Evolutionary conservation across 306 rosid species (phyloP).

Genomic region (Dicorynia guianensis): DNA sequence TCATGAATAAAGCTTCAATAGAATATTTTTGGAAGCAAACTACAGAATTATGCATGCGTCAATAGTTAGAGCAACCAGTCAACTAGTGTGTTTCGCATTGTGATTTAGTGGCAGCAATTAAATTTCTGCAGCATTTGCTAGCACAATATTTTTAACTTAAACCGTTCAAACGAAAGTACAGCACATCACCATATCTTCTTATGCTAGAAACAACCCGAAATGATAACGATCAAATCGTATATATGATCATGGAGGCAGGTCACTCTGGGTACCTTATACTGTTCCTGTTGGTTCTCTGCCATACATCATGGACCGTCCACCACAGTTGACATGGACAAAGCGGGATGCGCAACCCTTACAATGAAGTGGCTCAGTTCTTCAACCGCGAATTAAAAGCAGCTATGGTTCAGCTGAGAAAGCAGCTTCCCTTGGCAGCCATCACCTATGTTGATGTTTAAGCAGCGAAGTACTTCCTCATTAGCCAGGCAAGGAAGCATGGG

Average conservation of each 20-base stretch:
- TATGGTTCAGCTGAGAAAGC: constrained; percentile 53
- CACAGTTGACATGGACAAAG: constrained; percentile 38
- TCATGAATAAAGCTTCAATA: too few relatives aligned
- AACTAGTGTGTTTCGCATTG: too few relatives aligned
- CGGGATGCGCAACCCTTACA: constrained; percentile 64
- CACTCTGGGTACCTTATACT: constrained; percentile 61
- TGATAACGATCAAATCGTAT: not conserved
- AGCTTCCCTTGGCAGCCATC: constrained; percentile 72
- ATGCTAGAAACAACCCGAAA: too few relatives aligned
- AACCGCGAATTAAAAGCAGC: constrained; percentile 50
- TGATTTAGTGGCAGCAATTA: too few relatives aligned
- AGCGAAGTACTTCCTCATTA: constrained; percentile 68
- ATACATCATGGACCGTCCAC: constrained; percentile 51
- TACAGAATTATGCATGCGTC: too few relatives aligned
- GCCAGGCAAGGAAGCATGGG: constrained; percentile 64
- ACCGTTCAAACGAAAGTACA: too few relatives aligned
- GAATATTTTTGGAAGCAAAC: too few relatives aligned
- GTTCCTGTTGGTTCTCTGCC: constrained; percentile 64
- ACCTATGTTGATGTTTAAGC: constrained; percentile 83
- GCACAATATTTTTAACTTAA: too few relatives aligned
- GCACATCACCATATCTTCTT: too few relatives aligned
- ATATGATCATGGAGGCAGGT: constrained; percentile 57
- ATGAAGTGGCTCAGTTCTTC: constrained; percentile 73
- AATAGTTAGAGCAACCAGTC: too few relatives aligned
- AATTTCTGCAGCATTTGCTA: too few relatives aligned